These are phyloP conservation scores for Posidonia oceanica DNA, from an alignment of 116 monocot genomes.

Conservation along the genomic window DNA sequence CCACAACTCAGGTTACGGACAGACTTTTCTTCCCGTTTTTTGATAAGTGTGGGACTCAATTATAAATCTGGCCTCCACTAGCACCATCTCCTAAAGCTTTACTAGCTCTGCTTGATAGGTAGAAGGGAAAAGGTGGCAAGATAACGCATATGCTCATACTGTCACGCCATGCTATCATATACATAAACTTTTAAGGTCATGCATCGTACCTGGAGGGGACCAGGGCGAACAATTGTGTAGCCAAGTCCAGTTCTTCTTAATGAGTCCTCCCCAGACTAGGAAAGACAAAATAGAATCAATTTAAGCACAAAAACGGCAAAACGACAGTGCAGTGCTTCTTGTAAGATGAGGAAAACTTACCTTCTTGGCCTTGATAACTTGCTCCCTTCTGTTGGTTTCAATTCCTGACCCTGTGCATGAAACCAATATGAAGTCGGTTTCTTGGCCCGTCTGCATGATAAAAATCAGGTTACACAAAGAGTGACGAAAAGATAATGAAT, in stretches of 20 bases:
- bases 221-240: conserved; percentile 95
- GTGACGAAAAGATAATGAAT: background rate
- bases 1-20: too few relatives aligned
- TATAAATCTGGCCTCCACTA: too few relatives aligned
- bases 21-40: too few relatives aligned
- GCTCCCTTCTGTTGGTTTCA: conserved; percentile 78
- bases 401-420: conserved; percentile 88
- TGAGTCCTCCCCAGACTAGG: conserved; percentile 89
- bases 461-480: background rate
- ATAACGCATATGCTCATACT: too few relatives aligned
- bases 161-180: too few relatives aligned
- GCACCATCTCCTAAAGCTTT: too few relatives aligned
- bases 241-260: conserved; percentile 92
- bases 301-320: background rate
- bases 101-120: too few relatives aligned
- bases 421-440: conserved; percentile 93
- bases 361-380: conserved; percentile 95
- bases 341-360: conserved; percentile 18
- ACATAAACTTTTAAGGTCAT: background rate
- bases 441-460: conserved; percentile 69
- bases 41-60: too few relatives aligned
- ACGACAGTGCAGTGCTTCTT: background rate
- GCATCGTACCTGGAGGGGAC: conserved; percentile 69
- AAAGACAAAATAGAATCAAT: background rate
- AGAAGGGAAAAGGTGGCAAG: too few relatives aligned